phyloP scores from a whole-genome alignment of 108 stramenopile species.

The Bacterosira constricta region DNA sequence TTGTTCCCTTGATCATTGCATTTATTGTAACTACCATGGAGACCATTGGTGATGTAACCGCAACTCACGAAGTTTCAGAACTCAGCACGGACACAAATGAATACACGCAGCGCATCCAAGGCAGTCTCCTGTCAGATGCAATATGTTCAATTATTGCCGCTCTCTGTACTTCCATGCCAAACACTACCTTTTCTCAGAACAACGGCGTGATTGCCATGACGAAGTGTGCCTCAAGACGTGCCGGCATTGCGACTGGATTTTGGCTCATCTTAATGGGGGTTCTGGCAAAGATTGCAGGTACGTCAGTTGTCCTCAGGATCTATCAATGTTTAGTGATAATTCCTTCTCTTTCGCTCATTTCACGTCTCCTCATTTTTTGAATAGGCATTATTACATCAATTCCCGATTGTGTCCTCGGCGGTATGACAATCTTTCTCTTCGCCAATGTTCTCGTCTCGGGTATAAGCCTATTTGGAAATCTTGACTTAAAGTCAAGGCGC shows the following conservation, averaged over 20 bases:
- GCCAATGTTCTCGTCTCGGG: slow-evolving; percentile 63
- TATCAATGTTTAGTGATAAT: too few species aligned
- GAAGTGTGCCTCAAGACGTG: slow-evolving; percentile 70
- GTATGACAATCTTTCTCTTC: slow-evolving; percentile 78
- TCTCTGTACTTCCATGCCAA: slow-evolving; percentile 57
- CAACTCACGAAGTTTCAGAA: slow-evolving; percentile 60
- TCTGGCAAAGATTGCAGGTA: slow-evolving; percentile 74
- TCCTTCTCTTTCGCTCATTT: too few species aligned
- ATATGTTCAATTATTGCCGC: slow-evolving; percentile 51
- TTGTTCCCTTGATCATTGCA: slow-evolving; percentile 53
- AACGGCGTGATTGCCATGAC: slow-evolving; percentile 79
- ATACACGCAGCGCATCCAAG: slow-evolving; percentile 62
- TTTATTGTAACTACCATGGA: slow-evolving; percentile 77
- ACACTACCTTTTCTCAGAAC: slow-evolving; percentile 79
- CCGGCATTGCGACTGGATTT: slow-evolving; percentile 54
- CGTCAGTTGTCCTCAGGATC: too few species aligned
- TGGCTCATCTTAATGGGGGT: slow-evolving; percentile 82
- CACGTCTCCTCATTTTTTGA: too few species aligned
- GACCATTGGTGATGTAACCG: slow-evolving; percentile 74
- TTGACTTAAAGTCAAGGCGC: slow-evolving; percentile 61
- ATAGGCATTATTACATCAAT: slow-evolving; percentile 78
- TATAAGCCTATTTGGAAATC: slow-evolving; percentile 47
- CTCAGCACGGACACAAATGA: slow-evolving; percentile 46
- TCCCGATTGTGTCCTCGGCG: slow-evolving; percentile 82
- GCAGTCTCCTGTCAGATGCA: slow-evolving; percentile 63